Base-by-base conservation (phyloP, 495 filamentous ascomycete genomes). In the Penicillium macrosclerotiorum region DNA sequence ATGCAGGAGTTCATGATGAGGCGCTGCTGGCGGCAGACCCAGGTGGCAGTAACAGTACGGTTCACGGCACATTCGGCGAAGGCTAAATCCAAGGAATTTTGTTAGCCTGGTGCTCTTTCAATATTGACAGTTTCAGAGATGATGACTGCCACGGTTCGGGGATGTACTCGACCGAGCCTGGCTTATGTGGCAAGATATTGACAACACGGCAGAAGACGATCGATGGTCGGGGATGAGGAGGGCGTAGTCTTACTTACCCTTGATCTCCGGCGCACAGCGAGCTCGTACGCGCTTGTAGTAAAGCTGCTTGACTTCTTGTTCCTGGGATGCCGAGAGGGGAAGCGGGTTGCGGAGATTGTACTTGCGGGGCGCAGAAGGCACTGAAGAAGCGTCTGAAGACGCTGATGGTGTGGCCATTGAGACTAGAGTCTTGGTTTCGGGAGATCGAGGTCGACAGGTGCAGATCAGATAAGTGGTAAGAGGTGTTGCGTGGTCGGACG, bases 1-100 rank as follows among this genome's bases (percentile, higher is more conserved):
- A 98, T 96, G 71, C 93, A 98, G 39, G 69, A 75, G 69, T 97
- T 97, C 93, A 98, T 98, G 16, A 80, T 74, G 26, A 83, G 79
- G 32, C 87, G 85, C 54, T 90, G 75, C 7, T 71, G 64, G 20
- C 90, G 86, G 71, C 93, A 98, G 12, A 81, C 76, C 78, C 90
- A 96, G 2, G 88, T 84, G 13, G 89, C 85, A 25, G 84, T 85
- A 54, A 96, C 74, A 8, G 94, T 97, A 42, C 89, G 86, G 64
- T 82, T 82, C 26, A 80, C 76, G 19, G 91, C 90, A 75, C 93
- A 98, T 59, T 86, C 78, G 34, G 94, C 93, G 67, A 97, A 93
- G 43, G 84, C 92, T 95, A 41, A 47, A 33, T 18, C 3, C 3
- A 33, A 1, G 13, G 16, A 24, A 11, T 13, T n/a, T n/a, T 23